Evolutionary conservation across 257 asterid species (phyloP).

Genomic region (Plectranthus barbatus): DNA sequence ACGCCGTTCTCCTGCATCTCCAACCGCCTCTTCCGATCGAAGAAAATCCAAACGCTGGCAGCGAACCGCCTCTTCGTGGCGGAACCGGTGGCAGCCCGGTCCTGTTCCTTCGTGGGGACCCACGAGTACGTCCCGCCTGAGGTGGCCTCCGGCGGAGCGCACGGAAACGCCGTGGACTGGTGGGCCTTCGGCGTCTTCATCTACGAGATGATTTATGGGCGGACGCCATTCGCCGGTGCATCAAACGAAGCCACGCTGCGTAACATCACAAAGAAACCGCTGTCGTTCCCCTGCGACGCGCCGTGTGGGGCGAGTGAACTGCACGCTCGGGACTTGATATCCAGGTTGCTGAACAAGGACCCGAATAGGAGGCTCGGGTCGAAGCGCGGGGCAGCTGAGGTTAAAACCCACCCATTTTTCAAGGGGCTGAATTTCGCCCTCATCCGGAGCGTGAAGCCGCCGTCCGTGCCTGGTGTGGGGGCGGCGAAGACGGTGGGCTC

Average conservation of each 20-base stretch:
- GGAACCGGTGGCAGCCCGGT: conserved; percentile 73
- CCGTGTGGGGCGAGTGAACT: conserved; percentile 34
- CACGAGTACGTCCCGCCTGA: conserved; percentile 95
- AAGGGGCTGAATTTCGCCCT: conserved; percentile 74
- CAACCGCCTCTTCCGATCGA: conserved; percentile 51
- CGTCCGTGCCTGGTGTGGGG: conserved; percentile 22
- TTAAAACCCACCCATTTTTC: conserved; percentile 79
- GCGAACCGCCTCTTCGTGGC: conserved; percentile 68
- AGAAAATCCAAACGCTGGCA: conserved; percentile 47
- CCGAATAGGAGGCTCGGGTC: conserved; percentile 71
- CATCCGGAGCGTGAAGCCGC: conserved; percentile 55
- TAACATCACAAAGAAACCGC: conserved; percentile 35
- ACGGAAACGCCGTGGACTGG: conserved; percentile 91
- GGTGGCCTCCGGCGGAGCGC: conserved; percentile 75
- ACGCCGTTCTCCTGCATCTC: conserved; percentile 58
- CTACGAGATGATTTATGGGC: conserved; percentile 79
- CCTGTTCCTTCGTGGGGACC: conserved; percentile 82
- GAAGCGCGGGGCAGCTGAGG: conserved; percentile 75
- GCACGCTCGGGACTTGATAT: conserved; percentile 60
- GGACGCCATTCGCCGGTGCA: conserved; percentile 67
- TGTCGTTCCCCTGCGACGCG: conserved; percentile 40
- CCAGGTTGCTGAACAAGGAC: conserved; percentile 52
- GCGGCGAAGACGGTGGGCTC: conserved; percentile 11
- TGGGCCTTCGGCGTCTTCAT: conserved; percentile 80
- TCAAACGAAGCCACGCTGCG: conserved; percentile 57